phyloP scores from a whole-genome alignment of 352 stramenopile genomes.

The Halophytophthora polymorphica region DNA sequence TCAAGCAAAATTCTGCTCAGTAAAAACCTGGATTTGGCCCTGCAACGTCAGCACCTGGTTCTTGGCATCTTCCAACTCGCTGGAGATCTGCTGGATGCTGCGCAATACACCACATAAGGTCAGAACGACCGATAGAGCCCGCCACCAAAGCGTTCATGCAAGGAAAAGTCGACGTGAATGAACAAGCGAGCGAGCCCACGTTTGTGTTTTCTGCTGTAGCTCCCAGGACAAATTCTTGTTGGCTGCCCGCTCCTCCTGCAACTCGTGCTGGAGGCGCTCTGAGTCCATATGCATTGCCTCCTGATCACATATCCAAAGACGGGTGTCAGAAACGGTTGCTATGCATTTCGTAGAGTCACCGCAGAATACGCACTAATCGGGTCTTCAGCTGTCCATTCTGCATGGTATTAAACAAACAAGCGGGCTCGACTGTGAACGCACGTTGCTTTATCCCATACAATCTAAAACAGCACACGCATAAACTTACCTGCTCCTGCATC shows the following conservation, averaged over 20 bases:
- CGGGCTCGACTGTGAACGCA: no score
- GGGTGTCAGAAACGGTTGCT: not conserved
- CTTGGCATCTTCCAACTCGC: conserved; percentile 33
- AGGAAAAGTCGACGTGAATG: not conserved
- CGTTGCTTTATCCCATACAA: no score
- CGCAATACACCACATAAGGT: not conserved
- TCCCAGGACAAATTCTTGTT: conserved; percentile 33
- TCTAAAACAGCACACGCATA: no score
- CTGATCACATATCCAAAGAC: conserved; percentile 16
- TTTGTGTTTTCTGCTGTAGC: conserved; percentile 29
- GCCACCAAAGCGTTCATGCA: not conserved
- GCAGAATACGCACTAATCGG: conserved; percentile 13
- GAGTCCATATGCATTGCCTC: conserved; percentile 26
- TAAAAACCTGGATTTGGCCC: conserved; percentile 46
- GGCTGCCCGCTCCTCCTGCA: conserved; percentile 24
- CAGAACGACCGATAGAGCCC: no score
- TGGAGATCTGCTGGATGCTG: conserved; percentile 30
- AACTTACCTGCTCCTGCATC: conserved; percentile 24
- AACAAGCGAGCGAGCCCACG: conserved; percentile 18
- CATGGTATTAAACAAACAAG: not conserved
- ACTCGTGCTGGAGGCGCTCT: conserved; percentile 29
- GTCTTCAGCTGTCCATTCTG: conserved; percentile 29
- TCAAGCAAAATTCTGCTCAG: not conserved
- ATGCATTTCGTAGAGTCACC: not conserved
- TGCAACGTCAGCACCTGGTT: conserved; percentile 40